Base-by-base conservation (phyloP, 805 yeast genomes). In the Lipomyces oligophaga region DNA sequence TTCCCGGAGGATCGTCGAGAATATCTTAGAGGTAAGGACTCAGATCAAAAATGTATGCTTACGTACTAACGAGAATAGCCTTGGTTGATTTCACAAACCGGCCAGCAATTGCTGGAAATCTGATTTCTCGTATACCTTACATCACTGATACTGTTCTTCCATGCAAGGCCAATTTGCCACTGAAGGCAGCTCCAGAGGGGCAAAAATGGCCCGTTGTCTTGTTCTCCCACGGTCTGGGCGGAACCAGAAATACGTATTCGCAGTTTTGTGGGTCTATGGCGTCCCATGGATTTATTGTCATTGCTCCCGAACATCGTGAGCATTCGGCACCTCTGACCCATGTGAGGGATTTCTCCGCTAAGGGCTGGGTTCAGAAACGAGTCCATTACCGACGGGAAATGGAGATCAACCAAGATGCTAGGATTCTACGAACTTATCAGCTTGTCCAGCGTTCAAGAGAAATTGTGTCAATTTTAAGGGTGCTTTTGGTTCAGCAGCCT, bases 271-370 rank as follows among this genome's bases (percentile, higher is more conserved):
- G 57, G 13, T 38, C 48, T 5, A 15, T 58, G 35, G 60, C 61
- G 11, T 52, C 59, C 5, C 51, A 54, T 36, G 61, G 61, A 8
- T 28, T 44, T 24, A 39, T 58, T 15, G 60, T 58, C 5, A 24
- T 52, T 25, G 55, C 46, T 1, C 44, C 52, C 22, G 60, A 58
- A 25, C 60, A 85, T 48, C 71, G 74, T 49, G 69, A 81, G 8
- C 63, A 77, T 32, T 61, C 77, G 38, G 86, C 85, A 54, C 75
- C 95, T 5, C 75, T 89, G 57, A 79, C 76, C 40, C 89, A 88
- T 63, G 81, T 85, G 39, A 83, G 93, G 69, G 74, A 74, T 51
- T 70, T 85, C 52, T 74, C 87, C 41, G 75, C 90, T 45, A 96
- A 89, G 72, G 89, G 89, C 54, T n/a, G 5, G 5, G 28, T 21